Percentiles rank a stretch among this genome's conserved stretches.
Evolutionary conservation across 176 grass and related monocot species (phyloP).

Genomic region (Aegilops umbellulata): DNA sequence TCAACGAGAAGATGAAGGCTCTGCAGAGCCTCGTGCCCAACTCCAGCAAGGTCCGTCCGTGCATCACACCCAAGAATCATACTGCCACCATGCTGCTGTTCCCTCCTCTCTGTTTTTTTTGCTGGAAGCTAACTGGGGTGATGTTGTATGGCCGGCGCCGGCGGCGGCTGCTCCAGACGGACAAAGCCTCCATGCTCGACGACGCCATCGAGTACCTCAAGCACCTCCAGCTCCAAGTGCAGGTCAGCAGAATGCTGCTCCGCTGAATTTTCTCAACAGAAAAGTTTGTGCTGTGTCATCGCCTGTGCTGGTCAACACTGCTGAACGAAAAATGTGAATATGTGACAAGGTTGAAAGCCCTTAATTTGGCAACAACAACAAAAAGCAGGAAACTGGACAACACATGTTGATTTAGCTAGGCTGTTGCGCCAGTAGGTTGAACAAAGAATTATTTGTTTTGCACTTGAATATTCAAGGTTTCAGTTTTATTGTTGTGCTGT

Average conservation of each 20-base stretch:
- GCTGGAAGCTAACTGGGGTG: not conserved
- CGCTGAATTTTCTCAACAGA: not conserved
- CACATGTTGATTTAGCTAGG: not conserved
- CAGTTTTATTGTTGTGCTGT: not conserved
- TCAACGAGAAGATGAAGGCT: conserved; percentile 98
- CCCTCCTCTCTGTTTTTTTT: not conserved
- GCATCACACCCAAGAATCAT: too few species aligned
- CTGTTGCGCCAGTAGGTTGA: not conserved
- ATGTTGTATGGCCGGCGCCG: not conserved
- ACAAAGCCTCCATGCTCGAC: conserved; percentile 97
- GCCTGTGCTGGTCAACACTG: not conserved
- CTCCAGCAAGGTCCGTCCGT: conserved; percentile 73
- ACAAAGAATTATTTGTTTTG: not conserved
- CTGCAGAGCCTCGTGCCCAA: conserved; percentile 89
- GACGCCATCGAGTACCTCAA: conserved; percentile 97
- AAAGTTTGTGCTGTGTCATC: not conserved
- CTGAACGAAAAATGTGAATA: not conserved
- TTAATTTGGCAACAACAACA: not conserved
- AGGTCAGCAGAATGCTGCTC: conserved; percentile 35
- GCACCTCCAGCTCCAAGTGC: conserved; percentile 94
- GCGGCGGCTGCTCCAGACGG: conserved; percentile 41
- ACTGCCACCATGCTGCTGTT: too few species aligned
- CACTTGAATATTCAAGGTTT: not conserved
- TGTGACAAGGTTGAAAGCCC: too few species aligned
- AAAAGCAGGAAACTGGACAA: not conserved